A percentile compares a stretch with the other conserved stretches of the same genome.
Conservation (phyloP, 768 basidiomycete species). For the Kwoniella heveanensis region DNA sequence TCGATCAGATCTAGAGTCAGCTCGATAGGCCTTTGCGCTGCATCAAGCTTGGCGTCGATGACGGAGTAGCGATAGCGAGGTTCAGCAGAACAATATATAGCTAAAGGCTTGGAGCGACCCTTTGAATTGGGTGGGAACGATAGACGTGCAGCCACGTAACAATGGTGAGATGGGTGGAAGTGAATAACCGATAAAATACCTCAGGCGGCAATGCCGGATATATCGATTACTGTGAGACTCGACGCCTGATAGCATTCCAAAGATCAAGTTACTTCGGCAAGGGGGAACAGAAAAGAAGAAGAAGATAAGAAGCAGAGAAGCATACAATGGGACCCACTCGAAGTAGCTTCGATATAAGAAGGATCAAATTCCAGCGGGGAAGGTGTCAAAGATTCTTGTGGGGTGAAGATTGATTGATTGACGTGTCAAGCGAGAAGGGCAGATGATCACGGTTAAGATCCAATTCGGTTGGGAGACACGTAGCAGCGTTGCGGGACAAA, state of each 20-base stretch:
- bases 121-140: neutral
- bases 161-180: neutral
- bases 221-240: neutral
- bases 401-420: too few species aligned
- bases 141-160: neutral
- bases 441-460: neutral
- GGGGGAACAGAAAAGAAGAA: neutral
- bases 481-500: neutral
- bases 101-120: too few species aligned
- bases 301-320: neutral
- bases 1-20: neutral
- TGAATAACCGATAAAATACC: neutral
- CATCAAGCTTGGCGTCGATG: neutral
- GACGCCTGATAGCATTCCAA: too few species aligned
- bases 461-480: neutral
- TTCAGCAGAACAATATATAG: too few species aligned
- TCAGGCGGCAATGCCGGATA: conserved; percentile 1
- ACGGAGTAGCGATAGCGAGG: neutral
- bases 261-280: neutral
- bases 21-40: neutral
- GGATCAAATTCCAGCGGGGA: neutral
- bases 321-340: neutral
- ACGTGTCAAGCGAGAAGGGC: neutral
- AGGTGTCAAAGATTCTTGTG: neutral
- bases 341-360: neutral